These are phyloP conservation scores for Xylariaceae sp. DNA, from an alignment of 2,329 filamentous ascomycete species.

Conservation along the genomic window DNA sequence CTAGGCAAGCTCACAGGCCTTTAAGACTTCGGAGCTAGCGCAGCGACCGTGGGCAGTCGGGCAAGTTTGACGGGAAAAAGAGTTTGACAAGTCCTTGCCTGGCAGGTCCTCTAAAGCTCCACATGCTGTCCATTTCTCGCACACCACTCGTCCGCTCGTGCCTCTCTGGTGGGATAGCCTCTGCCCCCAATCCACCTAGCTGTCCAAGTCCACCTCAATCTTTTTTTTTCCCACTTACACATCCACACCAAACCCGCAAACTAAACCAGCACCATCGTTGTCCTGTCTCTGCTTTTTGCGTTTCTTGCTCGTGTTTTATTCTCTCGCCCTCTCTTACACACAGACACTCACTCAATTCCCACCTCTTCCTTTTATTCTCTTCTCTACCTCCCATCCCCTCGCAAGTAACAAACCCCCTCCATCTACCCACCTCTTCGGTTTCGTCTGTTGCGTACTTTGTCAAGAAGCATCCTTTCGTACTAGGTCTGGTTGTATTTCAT, in stretches of 20 bases:
- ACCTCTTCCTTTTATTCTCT: slow-evolving; percentile 40
- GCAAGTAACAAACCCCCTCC: slow-evolving; percentile 20
- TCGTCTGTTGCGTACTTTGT: slow-evolving; percentile 46
- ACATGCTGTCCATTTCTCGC: neutral
- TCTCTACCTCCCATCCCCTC: slow-evolving; percentile 33
- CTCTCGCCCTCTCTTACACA: slow-evolving; percentile 43
- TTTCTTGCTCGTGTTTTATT: slow-evolving; percentile 50
- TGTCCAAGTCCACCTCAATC: slow-evolving; percentile 39
- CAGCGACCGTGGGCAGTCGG: too few relatives aligned
- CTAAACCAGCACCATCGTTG: slow-evolving; percentile 47
- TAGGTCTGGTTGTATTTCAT: slow-evolving; percentile 43
- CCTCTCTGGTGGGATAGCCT: slow-evolving; percentile 11
- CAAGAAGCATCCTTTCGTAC: slow-evolving; percentile 46
- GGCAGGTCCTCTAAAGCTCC: neutral
- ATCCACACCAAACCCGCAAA: slow-evolving; percentile 42
- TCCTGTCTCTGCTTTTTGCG: slow-evolving; percentile 43
- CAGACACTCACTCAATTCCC: slow-evolving; percentile 35
- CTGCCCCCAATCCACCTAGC: slow-evolving; percentile 25
- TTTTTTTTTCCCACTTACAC: slow-evolving; percentile 43
- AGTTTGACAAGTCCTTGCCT: neutral
- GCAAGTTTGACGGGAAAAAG: too few relatives aligned
- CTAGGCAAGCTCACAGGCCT: too few relatives aligned
- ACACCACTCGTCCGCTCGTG: neutral
- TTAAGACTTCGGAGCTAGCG: neutral
- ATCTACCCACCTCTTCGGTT: slow-evolving; percentile 44